phyloP scores from a whole-genome alignment of 106 monocot species.

The Alisma plantagoaquatica region DNA sequence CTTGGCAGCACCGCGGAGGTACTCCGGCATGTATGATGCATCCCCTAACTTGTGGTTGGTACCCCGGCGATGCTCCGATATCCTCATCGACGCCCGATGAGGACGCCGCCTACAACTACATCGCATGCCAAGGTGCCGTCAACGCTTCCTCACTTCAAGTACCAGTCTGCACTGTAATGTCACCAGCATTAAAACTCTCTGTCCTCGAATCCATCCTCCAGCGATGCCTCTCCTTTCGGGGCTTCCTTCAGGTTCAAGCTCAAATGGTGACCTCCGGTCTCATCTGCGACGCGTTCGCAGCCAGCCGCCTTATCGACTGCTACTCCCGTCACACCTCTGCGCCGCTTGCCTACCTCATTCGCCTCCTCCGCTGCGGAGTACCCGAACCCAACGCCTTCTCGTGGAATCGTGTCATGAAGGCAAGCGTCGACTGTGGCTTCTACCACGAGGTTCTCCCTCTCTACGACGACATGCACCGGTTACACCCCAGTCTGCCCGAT shows the following conservation, averaged over 20 bases:
- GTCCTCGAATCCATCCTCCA: slow-evolving; percentile 49
- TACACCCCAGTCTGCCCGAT: slow-evolving; percentile 17
- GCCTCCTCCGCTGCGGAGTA: slow-evolving; percentile 30
- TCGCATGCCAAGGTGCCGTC: too few relatives aligned
- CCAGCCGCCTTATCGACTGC: slow-evolving; percentile 66
- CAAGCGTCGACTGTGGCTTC: slow-evolving; percentile 11
- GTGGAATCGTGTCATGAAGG: slow-evolving; percentile 59
- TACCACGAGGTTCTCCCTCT: slow-evolving; percentile 34
- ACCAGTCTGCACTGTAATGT: too few relatives aligned
- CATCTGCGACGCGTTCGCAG: slow-evolving; percentile 66
- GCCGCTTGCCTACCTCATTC: slow-evolving; percentile 31
- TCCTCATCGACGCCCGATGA: too few relatives aligned
- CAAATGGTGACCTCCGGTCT: slow-evolving; percentile 45
- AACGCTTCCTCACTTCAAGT: too few relatives aligned
- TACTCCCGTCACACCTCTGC: slow-evolving; percentile 17
- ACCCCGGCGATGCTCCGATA: too few relatives aligned
- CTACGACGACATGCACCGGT: slow-evolving; percentile 37
- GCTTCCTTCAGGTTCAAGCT: slow-evolving; percentile 63
- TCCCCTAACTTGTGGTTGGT: too few relatives aligned
- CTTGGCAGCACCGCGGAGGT: too few relatives aligned
- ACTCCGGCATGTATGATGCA: too few relatives aligned
- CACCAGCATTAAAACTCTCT: slow-evolving; percentile 47
- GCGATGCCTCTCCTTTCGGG: slow-evolving; percentile 21
- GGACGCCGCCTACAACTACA: too few relatives aligned
- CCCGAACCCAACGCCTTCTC: slow-evolving; percentile 49